phyloP scores from a whole-genome alignment of 139 green algal genomes.

The Volvox africanus region DNA sequence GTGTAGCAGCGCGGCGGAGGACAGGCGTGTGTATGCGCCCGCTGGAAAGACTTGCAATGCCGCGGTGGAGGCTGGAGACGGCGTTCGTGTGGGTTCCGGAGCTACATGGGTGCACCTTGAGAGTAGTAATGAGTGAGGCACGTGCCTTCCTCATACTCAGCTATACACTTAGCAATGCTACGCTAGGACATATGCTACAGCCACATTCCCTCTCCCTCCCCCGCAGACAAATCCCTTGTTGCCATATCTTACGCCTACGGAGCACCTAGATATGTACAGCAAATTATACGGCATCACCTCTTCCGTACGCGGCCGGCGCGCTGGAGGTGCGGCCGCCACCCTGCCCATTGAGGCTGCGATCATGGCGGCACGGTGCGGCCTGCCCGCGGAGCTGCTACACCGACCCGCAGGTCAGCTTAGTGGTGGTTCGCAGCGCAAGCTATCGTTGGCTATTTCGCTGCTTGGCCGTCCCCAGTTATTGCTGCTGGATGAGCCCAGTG shows the following conservation, averaged over 20 bases:
- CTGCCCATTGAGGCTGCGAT: background rate
- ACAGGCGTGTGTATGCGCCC: too few species aligned
- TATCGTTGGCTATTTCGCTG: conserved; percentile 24
- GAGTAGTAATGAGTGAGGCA: too few species aligned
- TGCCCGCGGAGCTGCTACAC: background rate
- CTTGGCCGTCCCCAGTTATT: conserved; percentile 18
- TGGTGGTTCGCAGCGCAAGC: conserved; percentile 37
- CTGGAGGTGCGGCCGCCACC: too few species aligned
- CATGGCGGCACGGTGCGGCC: background rate
- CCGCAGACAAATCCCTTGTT: conserved; percentile 37
- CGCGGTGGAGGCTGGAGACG: too few species aligned
- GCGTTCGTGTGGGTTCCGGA: too few species aligned
- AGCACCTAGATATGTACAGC: conserved; percentile 30
- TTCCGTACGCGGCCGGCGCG: background rate
- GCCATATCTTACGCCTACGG: background rate
- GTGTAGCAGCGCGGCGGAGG: too few species aligned
- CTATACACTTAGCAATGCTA: too few species aligned
- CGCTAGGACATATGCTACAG: background rate
- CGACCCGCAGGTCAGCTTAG: conserved; percentile 5
- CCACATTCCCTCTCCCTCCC: background rate
- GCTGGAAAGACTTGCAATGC: too few species aligned
- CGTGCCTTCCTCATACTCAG: too few species aligned
- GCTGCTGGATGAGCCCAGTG: conserved; percentile 41
- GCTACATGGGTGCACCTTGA: too few species aligned
- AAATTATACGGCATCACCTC: background rate